Evolutionary conservation across 345 rosid species (phyloP).

Genomic region (Arabis hirsuta): DNA sequence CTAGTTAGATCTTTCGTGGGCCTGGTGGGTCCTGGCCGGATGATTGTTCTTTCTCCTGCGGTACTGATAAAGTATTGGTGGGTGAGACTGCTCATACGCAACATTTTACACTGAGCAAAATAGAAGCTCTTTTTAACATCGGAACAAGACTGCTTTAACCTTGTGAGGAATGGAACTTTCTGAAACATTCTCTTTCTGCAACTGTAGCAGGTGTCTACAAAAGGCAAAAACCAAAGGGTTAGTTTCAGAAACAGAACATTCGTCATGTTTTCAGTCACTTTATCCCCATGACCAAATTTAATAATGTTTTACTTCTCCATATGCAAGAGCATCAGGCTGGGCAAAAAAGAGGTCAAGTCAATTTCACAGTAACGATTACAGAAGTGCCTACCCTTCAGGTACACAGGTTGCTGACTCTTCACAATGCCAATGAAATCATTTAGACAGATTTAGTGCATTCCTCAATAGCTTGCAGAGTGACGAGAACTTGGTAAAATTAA

Average conservation of each 20-base stretch:
- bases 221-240: slow-evolving; percentile 27
- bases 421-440: slow-evolving; percentile 79
- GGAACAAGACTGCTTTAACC: slow-evolving; percentile 50
- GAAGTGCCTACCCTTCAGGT: slow-evolving; percentile 66
- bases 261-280: slow-evolving; percentile 12
- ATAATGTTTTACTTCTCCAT: slow-evolving; percentile 72
- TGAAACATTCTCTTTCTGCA: slow-evolving; percentile 75
- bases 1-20: too few relatives aligned
- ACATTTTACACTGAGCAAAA: neutral
- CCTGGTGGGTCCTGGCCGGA: too few relatives aligned
- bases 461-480: neutral
- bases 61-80: too few relatives aligned
- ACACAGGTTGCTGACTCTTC: slow-evolving; percentile 95
- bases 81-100: too few relatives aligned
- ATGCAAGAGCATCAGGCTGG: slow-evolving; percentile 99
- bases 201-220: slow-evolving; percentile 80
- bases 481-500: slow-evolving; percentile 3
- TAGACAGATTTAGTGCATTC: slow-evolving; percentile 8
- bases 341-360: slow-evolving; percentile 57
- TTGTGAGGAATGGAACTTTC: slow-evolving; percentile 86
- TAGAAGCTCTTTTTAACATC: slow-evolving; percentile 8
- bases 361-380: neutral
- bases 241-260: slow-evolving; percentile 25
- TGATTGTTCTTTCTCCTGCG: too few relatives aligned
- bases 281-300: too few relatives aligned